phyloP scores from a whole-genome alignment of 1,139 yeast genomes.

The Debaryomycetaceae sp. region DNA sequence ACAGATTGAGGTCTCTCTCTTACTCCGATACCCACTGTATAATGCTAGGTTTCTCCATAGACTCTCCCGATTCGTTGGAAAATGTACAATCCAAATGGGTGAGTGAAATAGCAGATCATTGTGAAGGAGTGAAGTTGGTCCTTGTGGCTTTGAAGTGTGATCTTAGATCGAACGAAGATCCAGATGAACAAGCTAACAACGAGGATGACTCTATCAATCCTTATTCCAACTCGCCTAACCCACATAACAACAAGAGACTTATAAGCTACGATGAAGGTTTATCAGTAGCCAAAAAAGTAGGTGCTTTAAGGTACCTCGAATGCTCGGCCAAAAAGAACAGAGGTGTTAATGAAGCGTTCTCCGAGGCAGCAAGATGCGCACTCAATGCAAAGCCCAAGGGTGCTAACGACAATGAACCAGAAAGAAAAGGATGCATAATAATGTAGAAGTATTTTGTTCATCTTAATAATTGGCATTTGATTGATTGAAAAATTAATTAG shows the following conservation, averaged over 20 bases:
- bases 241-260: conserved; percentile 45
- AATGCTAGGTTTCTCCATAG: conserved; percentile 93
- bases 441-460: conserved; percentile 20
- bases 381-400: conserved; percentile 86
- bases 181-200: conserved; percentile 24
- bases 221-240: conserved; percentile 24
- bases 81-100: conserved; percentile 96
- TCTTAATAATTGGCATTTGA: background rate
- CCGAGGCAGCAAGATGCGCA: conserved; percentile 96
- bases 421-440: conserved; percentile 39
- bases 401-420: conserved; percentile 50
- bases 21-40: conserved; percentile 96
- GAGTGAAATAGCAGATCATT: conserved; percentile 92
- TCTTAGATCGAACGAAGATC: conserved; percentile 54
- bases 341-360: conserved; percentile 95
- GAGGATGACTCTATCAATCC: conserved; percentile 40
- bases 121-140: conserved; percentile 93
- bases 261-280: conserved; percentile 44
- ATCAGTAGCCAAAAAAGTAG: conserved; percentile 76
- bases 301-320: conserved; percentile 83
- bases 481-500: background rate
- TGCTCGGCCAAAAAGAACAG: conserved; percentile 92
- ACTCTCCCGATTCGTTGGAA: conserved; percentile 89
- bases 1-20: conserved; percentile 81
- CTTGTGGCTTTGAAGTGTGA: conserved; percentile 94